phyloP scores from a whole-genome alignment of 2,329 filamentous ascomycete species.

The Colletotrichum zoysiae region DNA sequence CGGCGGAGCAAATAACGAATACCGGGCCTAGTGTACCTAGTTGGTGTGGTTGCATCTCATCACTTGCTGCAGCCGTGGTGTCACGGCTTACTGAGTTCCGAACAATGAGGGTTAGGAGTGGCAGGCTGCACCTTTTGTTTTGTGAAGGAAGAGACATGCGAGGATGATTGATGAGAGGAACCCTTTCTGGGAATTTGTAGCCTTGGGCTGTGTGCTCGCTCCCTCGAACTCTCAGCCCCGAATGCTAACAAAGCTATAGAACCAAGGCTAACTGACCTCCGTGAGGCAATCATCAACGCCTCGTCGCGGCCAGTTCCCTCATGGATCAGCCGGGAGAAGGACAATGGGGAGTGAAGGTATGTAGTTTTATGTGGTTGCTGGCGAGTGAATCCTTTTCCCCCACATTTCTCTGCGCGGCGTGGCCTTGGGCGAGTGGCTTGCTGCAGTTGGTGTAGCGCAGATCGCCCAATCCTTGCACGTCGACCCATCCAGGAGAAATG shows the following conservation, averaged over 20 bases:
- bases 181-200: constrained; percentile 15
- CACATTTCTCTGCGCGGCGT: constrained; percentile 35
- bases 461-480: constrained; percentile 15
- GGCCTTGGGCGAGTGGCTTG: constrained; percentile 37
- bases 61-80: constrained; percentile 14
- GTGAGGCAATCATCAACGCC: not conserved
- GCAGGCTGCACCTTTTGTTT: constrained; percentile 1
- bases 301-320: not conserved
- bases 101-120: not conserved
- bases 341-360: not conserved
- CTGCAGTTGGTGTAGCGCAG: constrained; percentile 35
- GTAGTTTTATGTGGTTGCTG: not conserved
- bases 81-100: constrained; percentile 5
- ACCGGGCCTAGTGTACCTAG: not conserved
- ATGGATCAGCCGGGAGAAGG: not conserved
- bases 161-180: constrained; percentile 10
- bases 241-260: not conserved
- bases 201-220: not conserved
- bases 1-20: constrained; percentile 7
- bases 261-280: not conserved
- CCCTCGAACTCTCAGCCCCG: not conserved
- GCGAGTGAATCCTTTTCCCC: constrained; percentile 20
- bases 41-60: not conserved
- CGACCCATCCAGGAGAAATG: constrained; percentile 1
- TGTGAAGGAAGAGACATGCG: constrained; percentile 1